Conservation (phyloP, 768 basidiomycete species). For the Lactifluus subvellereus region DNA sequence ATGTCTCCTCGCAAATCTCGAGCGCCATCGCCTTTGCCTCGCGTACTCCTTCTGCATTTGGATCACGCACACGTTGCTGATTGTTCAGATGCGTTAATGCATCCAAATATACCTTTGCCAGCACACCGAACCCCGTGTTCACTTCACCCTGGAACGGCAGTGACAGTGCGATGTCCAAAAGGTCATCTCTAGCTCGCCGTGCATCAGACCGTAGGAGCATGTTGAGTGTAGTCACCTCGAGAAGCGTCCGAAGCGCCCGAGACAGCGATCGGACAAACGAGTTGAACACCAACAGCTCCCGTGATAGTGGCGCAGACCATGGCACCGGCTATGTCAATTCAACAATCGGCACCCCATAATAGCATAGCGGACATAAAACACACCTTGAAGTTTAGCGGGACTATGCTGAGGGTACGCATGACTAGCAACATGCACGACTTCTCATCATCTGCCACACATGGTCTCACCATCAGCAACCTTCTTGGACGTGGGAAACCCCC, state of each 20-base stretch:
- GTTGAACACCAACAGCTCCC: slow-evolving; percentile 97
- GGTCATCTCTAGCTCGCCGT: slow-evolving; percentile 79
- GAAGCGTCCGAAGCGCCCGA: slow-evolving; percentile 79
- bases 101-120: slow-evolving; percentile 95
- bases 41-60: slow-evolving; percentile 69
- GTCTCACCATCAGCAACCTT: slow-evolving; percentile 16
- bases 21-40: slow-evolving; percentile 85
- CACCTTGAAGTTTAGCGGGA: slow-evolving; percentile 92
- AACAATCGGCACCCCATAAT: slow-evolving; percentile 3
- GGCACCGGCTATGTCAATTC: slow-evolving; percentile 56
- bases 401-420: slow-evolving; percentile 93
- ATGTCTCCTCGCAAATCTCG: slow-evolving; percentile 89
- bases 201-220: slow-evolving; percentile 90
- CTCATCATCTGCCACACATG: slow-evolving; percentile 64
- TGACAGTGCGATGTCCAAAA: slow-evolving; percentile 86
- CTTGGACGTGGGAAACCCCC: slow-evolving; percentile 26
- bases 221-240: slow-evolving; percentile 89
- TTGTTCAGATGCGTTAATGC: slow-evolving; percentile 86
- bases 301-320: slow-evolving; percentile 95
- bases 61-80: slow-evolving; percentile 67
- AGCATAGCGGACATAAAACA: slow-evolving; percentile 27
- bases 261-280: slow-evolving; percentile 91
- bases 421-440: slow-evolving; percentile 92
- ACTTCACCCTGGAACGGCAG: slow-evolving; percentile 94
- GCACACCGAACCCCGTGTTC: slow-evolving; percentile 96